A percentile compares a stretch with the other conserved stretches of the same genome.
These are phyloP conservation scores for Aspergillus amoenus DNA, from an alignment of 2,329 filamentous ascomycete genomes.

Conservation along the genomic window DNA sequence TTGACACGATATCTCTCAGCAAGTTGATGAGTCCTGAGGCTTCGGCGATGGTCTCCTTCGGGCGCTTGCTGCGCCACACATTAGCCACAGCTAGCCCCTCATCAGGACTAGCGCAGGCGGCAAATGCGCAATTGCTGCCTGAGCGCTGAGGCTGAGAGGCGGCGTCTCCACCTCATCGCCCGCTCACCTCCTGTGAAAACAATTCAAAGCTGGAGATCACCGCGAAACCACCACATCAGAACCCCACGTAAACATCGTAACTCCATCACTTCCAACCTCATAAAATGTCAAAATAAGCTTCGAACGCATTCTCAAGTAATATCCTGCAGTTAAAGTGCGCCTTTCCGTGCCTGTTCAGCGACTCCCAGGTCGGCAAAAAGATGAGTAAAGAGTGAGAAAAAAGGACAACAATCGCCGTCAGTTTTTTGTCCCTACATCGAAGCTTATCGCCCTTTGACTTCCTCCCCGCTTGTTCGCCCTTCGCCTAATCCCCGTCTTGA, in stretches of 20 bases:
- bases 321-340: neutral
- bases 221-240: neutral
- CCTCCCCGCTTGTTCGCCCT: constrained; percentile 24
- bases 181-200: neutral
- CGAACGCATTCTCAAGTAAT: neutral
- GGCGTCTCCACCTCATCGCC: neutral
- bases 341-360: neutral
- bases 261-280: neutral
- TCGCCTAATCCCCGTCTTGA: constrained; percentile 15
- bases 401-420: neutral
- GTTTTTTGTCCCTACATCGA: constrained; percentile 19
- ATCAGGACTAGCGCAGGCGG: constrained; percentile 8
- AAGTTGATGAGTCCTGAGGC: constrained; percentile 5
- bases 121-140: neutral
- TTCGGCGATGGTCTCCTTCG: neutral
- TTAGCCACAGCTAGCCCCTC: constrained; percentile 12
- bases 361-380: neutral
- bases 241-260: neutral
- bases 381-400: neutral
- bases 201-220: neutral
- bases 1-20: constrained; percentile 1
- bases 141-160: neutral
- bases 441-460: constrained; percentile 36
- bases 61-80: constrained; percentile 9
- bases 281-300: neutral